phyloP scores from a whole-genome alignment of 768 basidiomycete genomes.

The Lentinula edodes region DNA sequence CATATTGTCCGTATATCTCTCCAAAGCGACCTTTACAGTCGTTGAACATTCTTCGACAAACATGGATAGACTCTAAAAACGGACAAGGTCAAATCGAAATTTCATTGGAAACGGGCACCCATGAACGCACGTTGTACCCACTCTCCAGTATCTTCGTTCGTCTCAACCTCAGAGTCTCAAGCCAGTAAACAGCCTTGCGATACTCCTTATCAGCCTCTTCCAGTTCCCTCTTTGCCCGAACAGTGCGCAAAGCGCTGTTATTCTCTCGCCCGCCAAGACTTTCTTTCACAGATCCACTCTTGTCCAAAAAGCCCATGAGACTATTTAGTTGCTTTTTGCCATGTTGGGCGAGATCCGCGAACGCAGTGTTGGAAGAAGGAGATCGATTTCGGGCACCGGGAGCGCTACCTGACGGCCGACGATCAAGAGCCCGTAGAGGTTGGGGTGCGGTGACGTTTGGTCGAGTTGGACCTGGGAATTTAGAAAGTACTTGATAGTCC shows the following conservation, averaged over 20 bases:
- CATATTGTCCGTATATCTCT: conserved; percentile 77
- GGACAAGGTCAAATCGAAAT: background rate
- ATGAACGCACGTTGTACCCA: conserved; percentile 64
- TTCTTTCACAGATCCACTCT: conserved; percentile 62
- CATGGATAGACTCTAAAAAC: conserved; percentile 64
- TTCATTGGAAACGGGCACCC: background rate
- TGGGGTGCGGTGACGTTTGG: conserved; percentile 66
- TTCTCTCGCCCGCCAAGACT: conserved; percentile 49
- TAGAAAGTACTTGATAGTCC: conserved; percentile 29
- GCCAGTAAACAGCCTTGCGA: conserved; percentile 82
- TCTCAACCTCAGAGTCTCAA: conserved; percentile 84
- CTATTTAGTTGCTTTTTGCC: conserved; percentile 87
- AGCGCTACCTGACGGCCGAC: conserved; percentile 60
- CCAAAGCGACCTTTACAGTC: conserved; percentile 56
- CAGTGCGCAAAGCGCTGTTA: conserved; percentile 64
- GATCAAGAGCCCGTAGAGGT: conserved; percentile 68
- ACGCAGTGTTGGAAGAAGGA: conserved; percentile 74
- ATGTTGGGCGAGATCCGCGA: conserved; percentile 86
- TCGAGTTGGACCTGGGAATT: conserved; percentile 41
- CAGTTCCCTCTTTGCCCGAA: conserved; percentile 82
- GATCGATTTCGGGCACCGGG: conserved; percentile 60
- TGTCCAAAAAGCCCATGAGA: conserved; percentile 80
- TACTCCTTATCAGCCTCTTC: conserved; percentile 97
- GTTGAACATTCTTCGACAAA: conserved; percentile 72
- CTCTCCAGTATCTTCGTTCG: conserved; percentile 78